Evolutionary conservation across 495 filamentous ascomycete species (phyloP).

Genomic region (Parmelia sp.): DNA sequence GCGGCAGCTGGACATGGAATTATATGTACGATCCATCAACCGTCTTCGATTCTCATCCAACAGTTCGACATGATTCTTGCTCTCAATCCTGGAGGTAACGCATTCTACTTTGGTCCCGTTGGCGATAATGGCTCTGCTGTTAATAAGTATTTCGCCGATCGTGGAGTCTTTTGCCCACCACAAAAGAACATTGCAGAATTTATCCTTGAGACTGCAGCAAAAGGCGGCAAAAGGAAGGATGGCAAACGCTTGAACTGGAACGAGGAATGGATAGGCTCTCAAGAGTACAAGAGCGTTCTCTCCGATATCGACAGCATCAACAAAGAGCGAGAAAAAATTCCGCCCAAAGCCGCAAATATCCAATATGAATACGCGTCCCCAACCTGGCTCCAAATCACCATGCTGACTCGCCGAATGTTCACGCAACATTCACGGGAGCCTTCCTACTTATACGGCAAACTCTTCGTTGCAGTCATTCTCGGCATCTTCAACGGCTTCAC

Average conservation of each 20-base stretch:
- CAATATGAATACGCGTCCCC: conserved; percentile 61
- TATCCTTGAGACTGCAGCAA: conserved; percentile 74
- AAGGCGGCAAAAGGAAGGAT: conserved; percentile 44
- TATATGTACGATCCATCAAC: conserved; percentile 80
- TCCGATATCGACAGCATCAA: conserved; percentile 58
- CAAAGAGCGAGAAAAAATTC: conserved; percentile 46
- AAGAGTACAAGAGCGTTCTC: conserved; percentile 45
- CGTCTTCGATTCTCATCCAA: conserved; percentile 62
- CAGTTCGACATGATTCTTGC: conserved; percentile 73
- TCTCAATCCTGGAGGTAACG: conserved; percentile 62
- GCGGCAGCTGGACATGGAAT: conserved; percentile 68
- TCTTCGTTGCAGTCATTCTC: conserved; percentile 62
- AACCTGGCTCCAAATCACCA: conserved; percentile 49
- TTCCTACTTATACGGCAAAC: conserved; percentile 68
- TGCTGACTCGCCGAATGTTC: conserved; percentile 61
- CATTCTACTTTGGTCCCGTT: conserved; percentile 68
- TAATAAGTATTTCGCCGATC: conserved; percentile 59
- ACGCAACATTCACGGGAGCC: conserved; percentile 63
- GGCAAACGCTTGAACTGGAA: conserved; percentile 59
- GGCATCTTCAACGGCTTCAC: conserved; percentile 80
- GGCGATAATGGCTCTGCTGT: conserved; percentile 57
- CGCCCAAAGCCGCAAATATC: conserved; percentile 32
- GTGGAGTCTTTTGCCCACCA: conserved; percentile 54
- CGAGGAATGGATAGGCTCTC: conserved; percentile 62
- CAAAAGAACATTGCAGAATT: conserved; percentile 78